A percentile compares a stretch with the other conserved stretches of the same genome.
Evolutionary conservation across 371 early-diverging fungal genomes (phyloP).

Genomic region (Rhizopus stolonifer): DNA sequence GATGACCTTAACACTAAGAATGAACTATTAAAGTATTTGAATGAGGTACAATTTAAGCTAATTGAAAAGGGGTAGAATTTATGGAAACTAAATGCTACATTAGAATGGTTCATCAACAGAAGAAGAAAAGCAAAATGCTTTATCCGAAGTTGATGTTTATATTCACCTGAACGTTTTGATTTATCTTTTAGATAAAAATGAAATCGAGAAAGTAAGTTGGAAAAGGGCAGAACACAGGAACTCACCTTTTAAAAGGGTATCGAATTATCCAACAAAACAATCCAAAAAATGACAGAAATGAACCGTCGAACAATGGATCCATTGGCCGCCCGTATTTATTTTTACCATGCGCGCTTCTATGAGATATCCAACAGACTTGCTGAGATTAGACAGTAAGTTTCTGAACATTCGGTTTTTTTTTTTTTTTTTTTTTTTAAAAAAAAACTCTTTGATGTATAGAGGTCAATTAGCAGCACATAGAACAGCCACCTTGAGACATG

Average conservation of each 20-base stretch:
- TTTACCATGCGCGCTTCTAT: conserved; percentile 89
- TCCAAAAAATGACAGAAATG: conserved; percentile 57
- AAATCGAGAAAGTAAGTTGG: conserved; percentile 61
- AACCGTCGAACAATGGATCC: conserved; percentile 93
- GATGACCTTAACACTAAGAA: conserved; percentile 23
- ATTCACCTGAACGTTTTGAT: conserved; percentile 78
- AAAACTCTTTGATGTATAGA: conserved; percentile 27
- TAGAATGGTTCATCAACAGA: conserved; percentile 19
- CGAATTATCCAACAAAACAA: conserved; percentile 62
- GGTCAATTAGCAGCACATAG: conserved; percentile 82
- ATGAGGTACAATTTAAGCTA: conserved; percentile 28
- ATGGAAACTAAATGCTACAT: too few relatives aligned
- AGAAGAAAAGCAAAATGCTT: conserved; percentile 38
- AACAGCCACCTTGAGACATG: conserved; percentile 86
- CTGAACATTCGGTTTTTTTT: background rate
- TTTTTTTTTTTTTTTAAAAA: too few relatives aligned
- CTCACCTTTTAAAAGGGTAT: conserved; percentile 77
- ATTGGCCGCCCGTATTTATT: conserved; percentile 86
- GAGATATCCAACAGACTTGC: conserved; percentile 72
- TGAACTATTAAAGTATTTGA: conserved; percentile 37
- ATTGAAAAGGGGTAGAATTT: too few relatives aligned
- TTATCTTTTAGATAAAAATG: conserved; percentile 78
- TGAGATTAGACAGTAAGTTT: conserved; percentile 73
- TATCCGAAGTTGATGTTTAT: conserved; percentile 90
- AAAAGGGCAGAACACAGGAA: conserved; percentile 41